Evolutionary conservation across 1,284 basidiomycete species (phyloP).

Genomic region (Pseudozyma pruni): DNA sequence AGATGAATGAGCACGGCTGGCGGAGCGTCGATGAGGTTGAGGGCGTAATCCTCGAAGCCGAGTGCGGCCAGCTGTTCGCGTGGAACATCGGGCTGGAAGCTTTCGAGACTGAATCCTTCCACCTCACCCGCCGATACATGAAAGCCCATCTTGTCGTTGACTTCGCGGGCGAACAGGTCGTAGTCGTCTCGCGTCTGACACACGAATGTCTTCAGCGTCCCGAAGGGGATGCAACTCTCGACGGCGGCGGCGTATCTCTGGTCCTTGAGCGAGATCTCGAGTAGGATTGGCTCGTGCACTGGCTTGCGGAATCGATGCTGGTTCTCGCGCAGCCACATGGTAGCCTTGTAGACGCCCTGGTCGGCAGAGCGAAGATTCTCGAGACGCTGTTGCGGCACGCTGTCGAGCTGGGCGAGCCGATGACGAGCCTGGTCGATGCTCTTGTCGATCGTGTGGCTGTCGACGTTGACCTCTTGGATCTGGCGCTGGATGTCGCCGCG

Average conservation of each 20-base stretch:
- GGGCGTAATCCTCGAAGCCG: slow-evolving; percentile 84
- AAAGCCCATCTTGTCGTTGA: slow-evolving; percentile 73
- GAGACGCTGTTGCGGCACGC: slow-evolving; percentile 54
- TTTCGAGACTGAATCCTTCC: slow-evolving; percentile 42
- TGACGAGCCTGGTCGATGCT: slow-evolving; percentile 16
- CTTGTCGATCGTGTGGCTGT: slow-evolving; percentile 29
- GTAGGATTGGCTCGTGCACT: slow-evolving; percentile 85
- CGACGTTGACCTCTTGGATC: slow-evolving; percentile 34
- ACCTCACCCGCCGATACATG: slow-evolving; percentile 65
- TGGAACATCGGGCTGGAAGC: slow-evolving; percentile 38
- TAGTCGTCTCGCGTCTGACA: slow-evolving; percentile 87
- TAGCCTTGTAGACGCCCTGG: slow-evolving; percentile 75
- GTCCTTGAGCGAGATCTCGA: slow-evolving; percentile 78
- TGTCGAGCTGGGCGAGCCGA: slow-evolving; percentile 51
- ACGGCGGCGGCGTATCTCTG: slow-evolving; percentile 76
- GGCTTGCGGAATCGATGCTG: slow-evolving; percentile 77
- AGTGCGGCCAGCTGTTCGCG: slow-evolving; percentile 73
- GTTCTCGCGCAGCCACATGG: slow-evolving; percentile 82
- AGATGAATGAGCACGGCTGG: slow-evolving; percentile 69
- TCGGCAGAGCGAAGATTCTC: slow-evolving; percentile 70
- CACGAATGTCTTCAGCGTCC: slow-evolving; percentile 80
- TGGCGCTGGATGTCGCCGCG: slow-evolving; percentile 29
- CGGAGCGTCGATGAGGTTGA: slow-evolving; percentile 75
- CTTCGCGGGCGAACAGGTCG: slow-evolving; percentile 71
- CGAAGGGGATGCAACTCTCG: slow-evolving; percentile 77